Conservation (phyloP, 495 filamentous ascomycete genomes). For the Aspergillus funiculosus region DNA sequence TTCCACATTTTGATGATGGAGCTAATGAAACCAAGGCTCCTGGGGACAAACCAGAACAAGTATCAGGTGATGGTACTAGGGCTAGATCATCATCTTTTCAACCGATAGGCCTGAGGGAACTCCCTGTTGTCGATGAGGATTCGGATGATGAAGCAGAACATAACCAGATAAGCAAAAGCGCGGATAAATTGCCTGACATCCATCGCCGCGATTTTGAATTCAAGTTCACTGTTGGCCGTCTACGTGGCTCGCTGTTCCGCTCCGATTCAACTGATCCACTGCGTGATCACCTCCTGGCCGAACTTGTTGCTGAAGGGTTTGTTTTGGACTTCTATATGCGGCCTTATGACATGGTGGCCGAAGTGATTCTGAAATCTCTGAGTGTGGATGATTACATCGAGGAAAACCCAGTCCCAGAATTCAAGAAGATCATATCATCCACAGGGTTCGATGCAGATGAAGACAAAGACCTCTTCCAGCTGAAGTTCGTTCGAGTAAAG, state of each 20-base stretch:
- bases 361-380: conserved; percentile 80
- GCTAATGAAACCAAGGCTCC: conserved; percentile 17
- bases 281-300: conserved; percentile 77
- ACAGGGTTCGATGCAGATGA: conserved; percentile 66
- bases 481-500: conserved; percentile 87
- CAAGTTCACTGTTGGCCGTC: conserved; percentile 86
- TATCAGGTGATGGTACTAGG: conserved; percentile 31
- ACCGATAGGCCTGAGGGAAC: conserved; percentile 60
- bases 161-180: conserved; percentile 56
- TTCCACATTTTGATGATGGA: conserved; percentile 70
- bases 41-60: conserved; percentile 27
- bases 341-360: conserved; percentile 85
- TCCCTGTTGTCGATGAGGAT: conserved; percentile 73
- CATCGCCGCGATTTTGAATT: conserved; percentile 90
- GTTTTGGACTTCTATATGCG: conserved; percentile 78
- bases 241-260: conserved; percentile 85
- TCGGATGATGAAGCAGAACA: conserved; percentile 57
- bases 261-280: conserved; percentile 74
- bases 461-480: conserved; percentile 73
- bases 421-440: conserved; percentile 92
- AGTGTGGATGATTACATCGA: conserved; percentile 92
- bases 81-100: conserved; percentile 57
- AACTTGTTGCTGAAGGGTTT: conserved; percentile 87
- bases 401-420: conserved; percentile 81
- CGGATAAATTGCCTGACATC: conserved; percentile 53